Conservation (phyloP, 768 basidiomycete species). For the Ephemerocybe angulata region DNA sequence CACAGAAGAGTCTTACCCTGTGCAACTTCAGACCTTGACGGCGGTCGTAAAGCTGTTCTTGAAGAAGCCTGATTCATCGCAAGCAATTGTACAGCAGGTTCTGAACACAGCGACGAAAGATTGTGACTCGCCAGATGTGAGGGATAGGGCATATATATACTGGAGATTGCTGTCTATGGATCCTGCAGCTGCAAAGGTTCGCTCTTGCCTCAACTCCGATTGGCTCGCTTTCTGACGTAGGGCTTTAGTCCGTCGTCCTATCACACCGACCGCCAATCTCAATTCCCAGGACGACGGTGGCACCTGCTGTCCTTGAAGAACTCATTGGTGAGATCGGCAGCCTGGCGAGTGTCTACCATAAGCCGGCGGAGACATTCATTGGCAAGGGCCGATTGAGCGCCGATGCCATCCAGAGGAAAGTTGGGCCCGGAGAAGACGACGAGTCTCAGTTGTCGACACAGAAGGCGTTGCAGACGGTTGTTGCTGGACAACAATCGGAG, state of each 20-base stretch:
- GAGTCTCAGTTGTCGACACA: slow-evolving; percentile 58
- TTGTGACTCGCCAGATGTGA: slow-evolving; percentile 94
- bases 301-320: slow-evolving; percentile 85
- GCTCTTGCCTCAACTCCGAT: slow-evolving; percentile 10
- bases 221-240: neutral
- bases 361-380: slow-evolving; percentile 93
- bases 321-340: slow-evolving; percentile 85
- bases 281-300: slow-evolving; percentile 85
- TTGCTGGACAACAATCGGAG: slow-evolving; percentile 87
- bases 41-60: slow-evolving; percentile 97
- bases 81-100: slow-evolving; percentile 88
- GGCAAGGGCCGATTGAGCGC: slow-evolving; percentile 87
- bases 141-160: slow-evolving; percentile 97
- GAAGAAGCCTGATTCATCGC: slow-evolving; percentile 90
- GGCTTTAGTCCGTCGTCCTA: slow-evolving; percentile 72
- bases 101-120: slow-evolving; percentile 94
- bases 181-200: slow-evolving; percentile 90
- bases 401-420: slow-evolving; percentile 66
- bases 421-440: slow-evolving; percentile 44
- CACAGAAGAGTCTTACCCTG: slow-evolving; percentile 89
- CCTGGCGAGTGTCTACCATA: slow-evolving; percentile 95
- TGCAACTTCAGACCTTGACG: slow-evolving; percentile 81
- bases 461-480: slow-evolving; percentile 89
- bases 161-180: slow-evolving; percentile 95
- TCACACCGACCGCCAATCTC: slow-evolving; percentile 92